A percentile compares a stretch with the other conserved stretches of the same genome.
Evolutionary conservation across 2,329 filamentous ascomycete species (phyloP).

Genomic region (Spiromastix sp.): DNA sequence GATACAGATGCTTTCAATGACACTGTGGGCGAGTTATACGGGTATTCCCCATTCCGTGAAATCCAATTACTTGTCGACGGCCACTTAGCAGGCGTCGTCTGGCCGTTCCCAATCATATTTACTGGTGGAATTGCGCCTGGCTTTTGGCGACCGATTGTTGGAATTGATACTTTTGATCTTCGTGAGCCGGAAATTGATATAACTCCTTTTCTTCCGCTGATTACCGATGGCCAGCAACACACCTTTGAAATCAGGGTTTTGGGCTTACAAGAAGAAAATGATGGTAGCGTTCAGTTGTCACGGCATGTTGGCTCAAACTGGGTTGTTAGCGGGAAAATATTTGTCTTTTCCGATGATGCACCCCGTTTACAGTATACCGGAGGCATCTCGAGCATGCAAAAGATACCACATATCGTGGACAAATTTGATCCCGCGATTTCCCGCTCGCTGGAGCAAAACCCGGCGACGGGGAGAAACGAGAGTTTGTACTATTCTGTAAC

Average conservation of each 20-base stretch:
- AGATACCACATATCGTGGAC: slow-evolving; percentile 20
- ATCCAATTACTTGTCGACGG: slow-evolving; percentile 68
- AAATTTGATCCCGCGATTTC: slow-evolving; percentile 1
- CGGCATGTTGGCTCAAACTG: slow-evolving; percentile 55
- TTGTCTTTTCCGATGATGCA: slow-evolving; percentile 57
- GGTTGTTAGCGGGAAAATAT: slow-evolving; percentile 70
- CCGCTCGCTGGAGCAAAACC: slow-evolving; percentile 10
- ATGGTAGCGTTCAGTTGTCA: slow-evolving; percentile 39
- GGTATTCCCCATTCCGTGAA: slow-evolving; percentile 66
- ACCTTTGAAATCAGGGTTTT: slow-evolving; percentile 58
- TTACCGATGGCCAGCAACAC: slow-evolving; percentile 56
- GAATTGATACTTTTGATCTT: slow-evolving; percentile 69
- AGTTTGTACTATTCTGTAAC: slow-evolving; percentile 49
- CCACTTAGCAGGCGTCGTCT: slow-evolving; percentile 60
- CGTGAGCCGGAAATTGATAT: slow-evolving; percentile 74
- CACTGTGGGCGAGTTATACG: slow-evolving; percentile 49
- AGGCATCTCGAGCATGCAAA: slow-evolving; percentile 5
- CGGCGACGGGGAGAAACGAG: slow-evolving; percentile 45
- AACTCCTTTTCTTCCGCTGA: slow-evolving; percentile 59
- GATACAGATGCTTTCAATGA: slow-evolving; percentile 49
- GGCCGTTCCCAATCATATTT: slow-evolving; percentile 75
- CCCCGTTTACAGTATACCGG: slow-evolving; percentile 3
- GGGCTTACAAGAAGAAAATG: slow-evolving; percentile 49
- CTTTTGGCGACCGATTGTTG: slow-evolving; percentile 68
- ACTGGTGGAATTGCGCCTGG: slow-evolving; percentile 69